Base-by-base conservation (phyloP, 805 yeast species). In the Maudiozyma barnettii region DNA sequence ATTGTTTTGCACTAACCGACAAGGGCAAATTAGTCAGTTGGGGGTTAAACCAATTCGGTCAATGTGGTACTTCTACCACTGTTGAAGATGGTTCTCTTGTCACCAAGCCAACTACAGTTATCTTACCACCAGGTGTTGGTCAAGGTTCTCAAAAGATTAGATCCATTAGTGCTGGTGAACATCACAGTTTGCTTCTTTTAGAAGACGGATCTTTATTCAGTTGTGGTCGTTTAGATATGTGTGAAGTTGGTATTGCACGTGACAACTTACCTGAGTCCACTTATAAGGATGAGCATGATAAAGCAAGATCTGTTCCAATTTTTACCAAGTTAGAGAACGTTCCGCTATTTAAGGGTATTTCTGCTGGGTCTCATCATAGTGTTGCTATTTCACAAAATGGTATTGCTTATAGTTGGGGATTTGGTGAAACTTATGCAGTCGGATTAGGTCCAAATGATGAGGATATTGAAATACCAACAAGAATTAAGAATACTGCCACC, bases 21-120 rank as follows among this genome's bases (percentile, higher is more conserved):
- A 77, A 79, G 35, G 87, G 84, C 39, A 74, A 74, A 33, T 88
- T 93, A 1, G 75, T 76, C 52, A 75, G 93, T 9, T 93, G 99
- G 99, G 99, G 99, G 7, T 74, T 93, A 59, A 93, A 93, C 64
- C 97, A 93, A 67, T 93, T 79, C 61, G 98, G 98, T 20, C 99
- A 93, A 69, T 88, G 97, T 72, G 98, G 96, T 49, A 72, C 82
- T 21, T 73, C 85, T 14, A 81, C 82, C 33, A 79, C 78, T 44
- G 77, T 85, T 47, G 93, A 84, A 58, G 96, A 88, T 65, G 96
- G 95, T 20, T 84, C 93, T 2, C 74, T 86, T 48, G 79, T 93
- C 41, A 70, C 81, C 9, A 77, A 73, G 45, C 98, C 99, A 22
- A 84, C 90, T 0, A 75, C 76, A 46, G 82, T 90, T 40, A 72